Percentiles rank a stretch among this genome's conserved stretches.
Conservation (phyloP, 805 yeast genomes). For the Candida saitoana region DNA sequence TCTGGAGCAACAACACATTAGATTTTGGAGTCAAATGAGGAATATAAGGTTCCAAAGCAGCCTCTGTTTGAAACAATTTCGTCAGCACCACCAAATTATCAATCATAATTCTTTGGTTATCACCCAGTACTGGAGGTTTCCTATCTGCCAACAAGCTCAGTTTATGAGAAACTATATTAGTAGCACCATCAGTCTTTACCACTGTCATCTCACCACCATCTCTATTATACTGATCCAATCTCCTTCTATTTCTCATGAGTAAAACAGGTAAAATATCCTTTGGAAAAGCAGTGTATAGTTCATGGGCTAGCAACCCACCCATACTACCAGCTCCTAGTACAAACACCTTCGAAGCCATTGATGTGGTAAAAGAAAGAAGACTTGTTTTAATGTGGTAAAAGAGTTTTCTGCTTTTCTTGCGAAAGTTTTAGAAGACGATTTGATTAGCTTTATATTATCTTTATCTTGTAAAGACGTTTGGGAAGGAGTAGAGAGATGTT, state of each 20-base stretch:
- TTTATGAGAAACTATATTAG: slow-evolving; percentile 12
- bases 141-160: slow-evolving; percentile 19
- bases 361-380: not conserved
- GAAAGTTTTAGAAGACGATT: too few relatives aligned
- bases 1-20: slow-evolving; percentile 68
- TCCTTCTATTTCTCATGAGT: slow-evolving; percentile 32
- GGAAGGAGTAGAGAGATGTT: slow-evolving; percentile 62
- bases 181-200: slow-evolving; percentile 17
- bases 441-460: too few relatives aligned
- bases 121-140: slow-evolving; percentile 14
- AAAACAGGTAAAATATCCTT: slow-evolving; percentile 35
- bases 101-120: slow-evolving; percentile 24
- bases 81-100: slow-evolving; percentile 69
- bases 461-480: too few relatives aligned
- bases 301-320: slow-evolving; percentile 47
- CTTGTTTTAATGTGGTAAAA: not conserved
- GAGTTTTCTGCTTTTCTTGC: too few relatives aligned
- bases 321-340: slow-evolving; percentile 53
- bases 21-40: slow-evolving; percentile 47
- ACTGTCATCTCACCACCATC: slow-evolving; percentile 36
- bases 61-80: slow-evolving; percentile 69
- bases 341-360: slow-evolving; percentile 22
- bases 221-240: slow-evolving; percentile 37
- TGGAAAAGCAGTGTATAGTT: slow-evolving; percentile 38
- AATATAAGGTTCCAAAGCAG: slow-evolving; percentile 56